Evolutionary conservation across 2,329 filamentous ascomycete genomes (phyloP).

Genomic region (Penicillium janthinellum): DNA sequence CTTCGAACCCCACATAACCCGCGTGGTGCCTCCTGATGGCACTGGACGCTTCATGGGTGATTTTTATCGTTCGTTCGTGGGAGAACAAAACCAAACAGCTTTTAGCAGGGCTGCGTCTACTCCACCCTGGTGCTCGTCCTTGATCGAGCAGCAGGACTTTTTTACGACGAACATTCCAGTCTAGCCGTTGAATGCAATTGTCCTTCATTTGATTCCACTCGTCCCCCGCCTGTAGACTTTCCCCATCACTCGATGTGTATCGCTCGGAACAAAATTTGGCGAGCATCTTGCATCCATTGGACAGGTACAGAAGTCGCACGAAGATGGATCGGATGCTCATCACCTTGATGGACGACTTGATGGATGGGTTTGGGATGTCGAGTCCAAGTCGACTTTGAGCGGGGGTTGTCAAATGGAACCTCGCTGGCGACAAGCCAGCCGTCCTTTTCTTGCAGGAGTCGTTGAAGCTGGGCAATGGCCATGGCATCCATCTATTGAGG

Average conservation of each 20-base stretch:
- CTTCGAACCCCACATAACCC: slow-evolving; percentile 28
- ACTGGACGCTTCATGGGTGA: slow-evolving; percentile 42
- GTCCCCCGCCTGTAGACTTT: neutral
- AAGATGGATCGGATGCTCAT: no score
- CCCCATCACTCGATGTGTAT: neutral
- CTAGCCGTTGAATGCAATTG: neutral
- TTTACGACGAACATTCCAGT: slow-evolving; percentile 47
- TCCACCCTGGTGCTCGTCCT: slow-evolving; percentile 50
- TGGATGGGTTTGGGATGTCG: no score
- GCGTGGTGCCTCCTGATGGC: slow-evolving; percentile 29
- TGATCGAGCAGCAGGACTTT: slow-evolving; percentile 48
- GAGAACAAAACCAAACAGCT: slow-evolving; percentile 51
- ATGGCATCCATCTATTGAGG: no score
- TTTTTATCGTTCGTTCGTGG: slow-evolving; percentile 49
- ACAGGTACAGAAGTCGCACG: no score
- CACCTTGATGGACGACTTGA: no score
- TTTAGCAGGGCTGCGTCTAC: slow-evolving; percentile 54
- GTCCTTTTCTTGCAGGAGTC: neutral
- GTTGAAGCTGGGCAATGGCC: neutral
- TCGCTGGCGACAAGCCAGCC: neutral
- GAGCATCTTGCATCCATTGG: no score
- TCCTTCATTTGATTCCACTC: neutral
- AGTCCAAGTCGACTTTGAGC: no score
- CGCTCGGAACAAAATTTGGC: no score
- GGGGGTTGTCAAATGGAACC: neutral